phyloP scores from a whole-genome alignment of 495 filamentous ascomycete species.

The Platismatia glauca region DNA sequence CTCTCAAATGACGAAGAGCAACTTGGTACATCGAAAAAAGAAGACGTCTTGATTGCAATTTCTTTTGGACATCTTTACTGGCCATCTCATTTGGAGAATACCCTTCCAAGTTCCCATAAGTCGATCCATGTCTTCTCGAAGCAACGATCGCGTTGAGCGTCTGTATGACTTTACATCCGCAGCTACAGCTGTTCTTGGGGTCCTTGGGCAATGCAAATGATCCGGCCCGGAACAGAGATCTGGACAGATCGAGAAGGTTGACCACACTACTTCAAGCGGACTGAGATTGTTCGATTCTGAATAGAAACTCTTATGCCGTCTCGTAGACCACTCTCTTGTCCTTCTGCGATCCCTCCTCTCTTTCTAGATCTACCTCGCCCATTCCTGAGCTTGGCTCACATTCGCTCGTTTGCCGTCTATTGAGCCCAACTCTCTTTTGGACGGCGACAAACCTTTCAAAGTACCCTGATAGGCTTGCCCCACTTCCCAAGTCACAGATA shows the following conservation, averaged over 20 bases:
- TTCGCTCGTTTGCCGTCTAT: neutral
- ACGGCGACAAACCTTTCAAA: slow-evolving; percentile 9
- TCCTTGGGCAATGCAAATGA: too few species aligned
- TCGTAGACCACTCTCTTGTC: neutral
- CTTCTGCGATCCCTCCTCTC: neutral
- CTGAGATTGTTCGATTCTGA: neutral
- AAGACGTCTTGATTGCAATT: too few species aligned
- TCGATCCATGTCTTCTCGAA: too few species aligned
- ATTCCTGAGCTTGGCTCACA: neutral
- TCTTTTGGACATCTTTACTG: too few species aligned
- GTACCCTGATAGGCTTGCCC: slow-evolving; percentile 3
- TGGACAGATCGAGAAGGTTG: neutral
- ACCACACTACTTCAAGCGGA: neutral
- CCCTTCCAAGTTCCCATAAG: too few species aligned
- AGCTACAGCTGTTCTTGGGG: too few species aligned
- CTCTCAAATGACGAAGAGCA: neutral
- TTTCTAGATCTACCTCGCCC: neutral
- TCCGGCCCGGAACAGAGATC: neutral
- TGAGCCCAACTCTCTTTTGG: neutral
- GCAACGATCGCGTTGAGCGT: too few species aligned
- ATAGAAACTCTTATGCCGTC: neutral
- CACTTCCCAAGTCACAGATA: slow-evolving; percentile 9
- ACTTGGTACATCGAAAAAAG: neutral
- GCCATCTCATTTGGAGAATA: too few species aligned
- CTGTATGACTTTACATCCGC: too few species aligned